Conservation (phyloP, 176 grass and related monocot species). For the Oryza brachyantha region DNA sequence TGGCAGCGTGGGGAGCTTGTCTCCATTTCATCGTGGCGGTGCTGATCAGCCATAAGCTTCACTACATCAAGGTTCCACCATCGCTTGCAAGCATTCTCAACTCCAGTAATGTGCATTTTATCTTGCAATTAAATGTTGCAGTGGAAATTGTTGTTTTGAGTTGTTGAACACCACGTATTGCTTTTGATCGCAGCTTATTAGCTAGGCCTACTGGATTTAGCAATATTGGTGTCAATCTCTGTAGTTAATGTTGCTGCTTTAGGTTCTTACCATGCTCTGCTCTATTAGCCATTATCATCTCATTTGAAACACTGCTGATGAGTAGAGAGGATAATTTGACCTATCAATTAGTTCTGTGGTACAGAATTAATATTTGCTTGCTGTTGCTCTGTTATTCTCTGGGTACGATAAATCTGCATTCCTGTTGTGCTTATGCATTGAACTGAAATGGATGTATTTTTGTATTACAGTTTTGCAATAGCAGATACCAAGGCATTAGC, state of each 20-base stretch:
- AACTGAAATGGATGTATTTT: not conserved
- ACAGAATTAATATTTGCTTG: constrained; percentile 25
- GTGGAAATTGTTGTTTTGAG: constrained; percentile 23
- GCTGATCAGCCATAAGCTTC: constrained; percentile 37
- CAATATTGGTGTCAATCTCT: constrained; percentile 32
- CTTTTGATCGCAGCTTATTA: constrained; percentile 37
- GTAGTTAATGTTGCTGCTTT: constrained; percentile 39
- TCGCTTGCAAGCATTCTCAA: constrained; percentile 24
- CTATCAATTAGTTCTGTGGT: constrained; percentile 34
- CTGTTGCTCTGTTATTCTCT: constrained; percentile 15
- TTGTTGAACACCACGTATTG: constrained; percentile 26
- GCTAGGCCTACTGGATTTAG: constrained; percentile 45
- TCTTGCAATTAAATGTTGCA: constrained; percentile 42
- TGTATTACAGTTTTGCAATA: not conserved
- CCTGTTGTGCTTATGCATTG: not conserved
- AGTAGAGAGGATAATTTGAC: constrained; percentile 40
- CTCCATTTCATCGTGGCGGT: constrained; percentile 76
- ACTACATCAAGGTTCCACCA: not conserved
- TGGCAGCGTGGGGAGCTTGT: constrained; percentile 75
- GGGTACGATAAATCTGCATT: not conserved
- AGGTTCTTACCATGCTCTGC: constrained; percentile 26
- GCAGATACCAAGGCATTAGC: not conserved
- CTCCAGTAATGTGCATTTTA: constrained; percentile 51
- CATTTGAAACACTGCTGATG: constrained; percentile 35
- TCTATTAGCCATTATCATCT: constrained; percentile 31